phyloP scores from a whole-genome alignment of 345 rosid species.

The Crucihimalaya himalaica region DNA sequence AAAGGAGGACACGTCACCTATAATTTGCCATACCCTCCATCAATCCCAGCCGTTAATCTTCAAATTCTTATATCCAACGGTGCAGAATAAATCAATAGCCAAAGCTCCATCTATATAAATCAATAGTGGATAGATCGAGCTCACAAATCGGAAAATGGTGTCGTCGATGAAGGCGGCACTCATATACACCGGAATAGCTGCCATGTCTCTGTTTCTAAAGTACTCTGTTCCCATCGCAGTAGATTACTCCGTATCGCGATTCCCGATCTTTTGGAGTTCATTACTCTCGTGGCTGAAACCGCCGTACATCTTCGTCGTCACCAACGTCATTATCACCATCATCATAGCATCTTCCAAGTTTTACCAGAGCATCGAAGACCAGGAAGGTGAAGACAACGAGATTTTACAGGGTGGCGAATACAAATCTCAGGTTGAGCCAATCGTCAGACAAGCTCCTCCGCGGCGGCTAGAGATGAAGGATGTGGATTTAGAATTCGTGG shows the following conservation, averaged over 20 bases:
- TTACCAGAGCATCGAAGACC: not conserved
- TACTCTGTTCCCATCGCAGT: conserved; percentile 42
- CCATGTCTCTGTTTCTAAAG: conserved; percentile 41
- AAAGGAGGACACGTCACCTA: not conserved
- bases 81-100: not conserved
- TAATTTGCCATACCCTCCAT: too few relatives aligned
- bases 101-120: conserved; percentile 34
- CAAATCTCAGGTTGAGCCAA: not conserved
- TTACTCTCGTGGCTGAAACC: conserved; percentile 59
- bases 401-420: not conserved
- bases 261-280: conserved; percentile 49
- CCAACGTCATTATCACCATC: conserved; percentile 58
- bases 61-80: conserved; percentile 22
- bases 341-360: conserved; percentile 56
- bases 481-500: not conserved
- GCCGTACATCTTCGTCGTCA: conserved; percentile 51
- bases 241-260: conserved; percentile 41
- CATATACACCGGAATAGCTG: conserved; percentile 44
- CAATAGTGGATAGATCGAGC: not conserved
- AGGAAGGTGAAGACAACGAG: not conserved
- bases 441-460: conserved; percentile 1
- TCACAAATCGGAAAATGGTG: conserved; percentile 27
- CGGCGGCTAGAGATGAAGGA: not conserved
- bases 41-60: conserved; percentile 6
- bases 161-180: conserved; percentile 41